Evolutionary conservation across 306 rosid species (phyloP), one percentile per base, ranked within the genome.

Genomic region (Quillaja saponaria): DNA sequence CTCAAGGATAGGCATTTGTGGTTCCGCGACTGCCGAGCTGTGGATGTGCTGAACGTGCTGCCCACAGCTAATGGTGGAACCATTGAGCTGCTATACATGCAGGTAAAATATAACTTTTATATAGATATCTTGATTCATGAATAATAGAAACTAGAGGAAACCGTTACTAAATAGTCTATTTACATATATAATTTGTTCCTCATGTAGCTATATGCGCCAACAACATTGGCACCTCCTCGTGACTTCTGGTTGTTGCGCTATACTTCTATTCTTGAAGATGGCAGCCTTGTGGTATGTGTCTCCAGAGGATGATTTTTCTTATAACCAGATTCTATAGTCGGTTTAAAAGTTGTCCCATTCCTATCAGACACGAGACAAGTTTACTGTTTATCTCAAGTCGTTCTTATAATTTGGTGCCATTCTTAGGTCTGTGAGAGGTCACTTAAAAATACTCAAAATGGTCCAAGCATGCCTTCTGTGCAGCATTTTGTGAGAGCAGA

Each of bases 11-110:
- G 92, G 49, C 96, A 91, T 34, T 84, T 85, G 55, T 91, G 97
- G 97, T 82, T 82, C 68, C 97, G 97, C 17, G 97, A 91, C 74
- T 91, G 97, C 84, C 96, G 97, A 48, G 95, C 97, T 79, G 87
- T 91, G 82, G 97, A 91, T 80, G 86, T 86, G 50, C 70, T 91
- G 45, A 88, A 88, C 68, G 96, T 86, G 88, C 86, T 91, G 78
- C 96, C 96, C 69, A 91, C 97, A 5, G 88, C 96, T 13, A 88
- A 88, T 63, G 96, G 96, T 80, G 95, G 97, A 86, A 91, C 97
- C 81, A 82, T 91, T 48, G 97, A 91, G 96, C 85, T 91, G 82
- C 97, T 91, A 68, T 91, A 91, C 69, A 85, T 91, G 97, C 97
- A 91, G 96, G 97, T 88, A 63, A 51, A 48, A 20, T 34, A 13